Base-by-base conservation (phyloP, 2,329 filamentous ascomycete species). In the Aspergillus fischeri region DNA sequence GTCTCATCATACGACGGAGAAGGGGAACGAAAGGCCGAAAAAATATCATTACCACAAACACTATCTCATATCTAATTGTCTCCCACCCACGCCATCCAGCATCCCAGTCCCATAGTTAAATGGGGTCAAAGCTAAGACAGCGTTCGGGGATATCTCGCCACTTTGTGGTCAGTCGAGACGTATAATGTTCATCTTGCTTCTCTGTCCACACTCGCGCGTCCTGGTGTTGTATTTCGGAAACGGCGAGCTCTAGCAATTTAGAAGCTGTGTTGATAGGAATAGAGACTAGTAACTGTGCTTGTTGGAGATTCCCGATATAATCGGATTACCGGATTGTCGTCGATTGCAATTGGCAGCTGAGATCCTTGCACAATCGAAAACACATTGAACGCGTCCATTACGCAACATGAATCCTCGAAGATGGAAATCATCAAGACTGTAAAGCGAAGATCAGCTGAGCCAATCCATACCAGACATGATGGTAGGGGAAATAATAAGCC, bases 181-280 rank as follows among this genome's bases (percentile, higher is more conserved):
- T 60, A 63, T 65, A 63, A 58, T 73, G 60, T 80, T 73, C 70
- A 71, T 83, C 74, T 83, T 77, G 81, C 81, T 83, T 81, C 80
- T 74, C 68, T 78, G 78, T 83, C 81, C 79, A 83, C 81, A 82
- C 81, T 78, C 74, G 75, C 77, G 68, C 78, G 77, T 76, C 78
- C 78, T 80, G 72, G 72, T 73, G 67, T 67, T 72, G 57, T 61
- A 73, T 71, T 73, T 76, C 71, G 78, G 69, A 74, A 74, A 78
- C 75, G 80, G 75, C 79, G 76, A 77, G 81, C 80, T 83, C 81
- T 83, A 83, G 81, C 81, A 77, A 77, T 75, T 70, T 72, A 75
- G 77, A 79, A 79, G 77, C 77, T 64, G 52, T 52, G n/a, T 24
- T 42, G 24, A 3, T 25, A 14, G 24, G 20, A 27, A 47, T 5